Conservation (phyloP, 2,329 filamentous ascomycete genomes). For the Pseudophaeomoniella oleicola region DNA sequence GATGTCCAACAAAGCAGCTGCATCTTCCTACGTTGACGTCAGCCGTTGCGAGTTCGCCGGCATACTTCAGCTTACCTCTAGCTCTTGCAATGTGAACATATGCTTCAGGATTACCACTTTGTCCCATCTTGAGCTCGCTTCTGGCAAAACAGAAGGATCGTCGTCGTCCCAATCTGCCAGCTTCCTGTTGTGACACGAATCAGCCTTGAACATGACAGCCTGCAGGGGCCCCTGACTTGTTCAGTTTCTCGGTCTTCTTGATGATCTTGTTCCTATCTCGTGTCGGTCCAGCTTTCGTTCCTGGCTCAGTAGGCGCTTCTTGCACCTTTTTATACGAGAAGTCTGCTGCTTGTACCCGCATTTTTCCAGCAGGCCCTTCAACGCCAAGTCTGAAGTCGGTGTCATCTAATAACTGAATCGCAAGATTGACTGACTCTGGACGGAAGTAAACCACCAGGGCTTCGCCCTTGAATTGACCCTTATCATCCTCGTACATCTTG, state of each 20-base stretch:
- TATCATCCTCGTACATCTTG: slow-evolving; percentile 75
- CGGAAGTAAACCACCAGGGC: slow-evolving; percentile 90
- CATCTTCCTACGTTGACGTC: slow-evolving; percentile 46
- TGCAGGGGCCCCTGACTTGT: slow-evolving; percentile 34
- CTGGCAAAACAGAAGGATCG: slow-evolving; percentile 47
- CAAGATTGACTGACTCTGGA: slow-evolving; percentile 69
- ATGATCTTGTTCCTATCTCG: slow-evolving; percentile 82
- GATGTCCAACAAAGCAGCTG: slow-evolving; percentile 71
- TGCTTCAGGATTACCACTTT: slow-evolving; percentile 78
- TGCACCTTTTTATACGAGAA: slow-evolving; percentile 81
- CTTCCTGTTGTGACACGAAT: slow-evolving; percentile 40
- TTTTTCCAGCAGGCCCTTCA: slow-evolving; percentile 41
- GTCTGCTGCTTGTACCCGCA: slow-evolving; percentile 74
- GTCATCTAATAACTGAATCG: slow-evolving; percentile 38
- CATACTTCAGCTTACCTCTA: slow-evolving; percentile 37
- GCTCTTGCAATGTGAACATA: slow-evolving; percentile 79
- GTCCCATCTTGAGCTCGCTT: slow-evolving; percentile 47
- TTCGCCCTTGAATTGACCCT: slow-evolving; percentile 83
- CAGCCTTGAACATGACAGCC: not conserved
- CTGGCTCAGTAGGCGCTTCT: slow-evolving; percentile 41
- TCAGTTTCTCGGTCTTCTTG: slow-evolving; percentile 77
- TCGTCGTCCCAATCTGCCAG: slow-evolving; percentile 94
- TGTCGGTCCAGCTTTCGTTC: slow-evolving; percentile 31
- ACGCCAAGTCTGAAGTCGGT: slow-evolving; percentile 57
- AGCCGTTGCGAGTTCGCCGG: not conserved